Evolutionary conservation across 208 protist species (phyloP), one percentile per base, ranked within the genome.

Genomic region (Leishmania gerbilli): DNA sequence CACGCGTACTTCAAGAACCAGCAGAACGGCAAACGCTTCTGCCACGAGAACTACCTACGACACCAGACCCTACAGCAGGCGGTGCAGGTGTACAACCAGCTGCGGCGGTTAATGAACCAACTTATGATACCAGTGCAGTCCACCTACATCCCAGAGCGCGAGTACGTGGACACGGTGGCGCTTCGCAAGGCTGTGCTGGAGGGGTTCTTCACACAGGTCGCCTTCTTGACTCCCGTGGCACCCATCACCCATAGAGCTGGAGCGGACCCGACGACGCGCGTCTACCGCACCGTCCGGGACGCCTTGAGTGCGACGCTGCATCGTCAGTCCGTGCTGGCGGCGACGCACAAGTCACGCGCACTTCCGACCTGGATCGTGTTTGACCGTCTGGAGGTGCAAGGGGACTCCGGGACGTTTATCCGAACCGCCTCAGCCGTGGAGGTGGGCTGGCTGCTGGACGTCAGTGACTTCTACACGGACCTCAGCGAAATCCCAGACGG

Each of bases 181-280:
- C 79, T 98, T 34, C 92, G 92, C 56, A 93, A 92, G 68, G 87
- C 91, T 3, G 80, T 98, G n/a, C 82, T 98, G 51, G 90, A 96
- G 65, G 95, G 95, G 21, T 95, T 95, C 80, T 98, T 98, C 76
- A 93, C 86, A 27, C 95, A 96, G 64, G 92, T 96, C 2, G 95
- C 95, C 6, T 93, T 90, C 64, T 82, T 86, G 60, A 53, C 82
- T 74, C n/a, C 74, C 34, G 31, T 13, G 0, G 8, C 56, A 17
- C 15, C 21, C 8, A 58, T 45, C 31, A n/a, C 6, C 45, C 62
- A 62, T 37, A 58, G 15, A 34, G 62, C 34, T 9, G 21, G 58
- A 21, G 9, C 1, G 45, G 79, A 83, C 15, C 60, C 77, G 13
- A 81, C 77, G 42, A 34, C 71, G 56, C 75, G 87, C 7, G 31